A percentile compares a stretch with the other conserved stretches of the same genome.
These are phyloP conservation scores for Ochromonas danica DNA, from an alignment of 108 stramenopile genomes.

Conservation along the genomic window DNA sequence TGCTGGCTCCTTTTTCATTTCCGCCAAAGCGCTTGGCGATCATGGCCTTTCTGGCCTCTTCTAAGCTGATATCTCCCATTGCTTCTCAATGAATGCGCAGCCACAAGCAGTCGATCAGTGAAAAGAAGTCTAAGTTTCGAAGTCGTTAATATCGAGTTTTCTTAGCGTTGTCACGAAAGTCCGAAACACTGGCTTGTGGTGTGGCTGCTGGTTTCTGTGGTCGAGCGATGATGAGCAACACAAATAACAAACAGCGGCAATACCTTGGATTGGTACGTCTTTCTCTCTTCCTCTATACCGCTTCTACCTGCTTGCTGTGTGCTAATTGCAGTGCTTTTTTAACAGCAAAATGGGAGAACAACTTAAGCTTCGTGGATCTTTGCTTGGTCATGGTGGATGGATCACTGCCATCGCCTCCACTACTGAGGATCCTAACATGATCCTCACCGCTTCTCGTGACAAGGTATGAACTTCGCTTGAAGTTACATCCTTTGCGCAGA, in stretches of 20 bases:
- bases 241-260: not conserved
- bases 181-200: too few species aligned
- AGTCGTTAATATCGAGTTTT: too few species aligned
- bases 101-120: too few species aligned
- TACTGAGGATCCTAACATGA: constrained; percentile 92
- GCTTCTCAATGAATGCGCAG: not conserved
- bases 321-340: too few species aligned
- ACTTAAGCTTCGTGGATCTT: constrained; percentile 81
- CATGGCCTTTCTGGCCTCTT: constrained; percentile 27
- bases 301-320: too few species aligned
- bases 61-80: not conserved
- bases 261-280: too few species aligned
- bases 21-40: constrained; percentile 37
- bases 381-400: constrained; percentile 93
- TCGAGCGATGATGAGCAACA: too few species aligned
- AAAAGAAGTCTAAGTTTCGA: too few species aligned
- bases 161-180: too few species aligned
- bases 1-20: constrained; percentile 9
- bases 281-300: too few species aligned
- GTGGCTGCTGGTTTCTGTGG: too few species aligned
- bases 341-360: constrained; percentile 92
- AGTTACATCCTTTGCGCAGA: not conserved
- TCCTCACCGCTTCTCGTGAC: constrained; percentile 94
- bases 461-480: constrained; percentile 47
- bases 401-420: constrained; percentile 98